Conservation (phyloP, 108 stramenopile species). For the Seminavis robusta region DNA sequence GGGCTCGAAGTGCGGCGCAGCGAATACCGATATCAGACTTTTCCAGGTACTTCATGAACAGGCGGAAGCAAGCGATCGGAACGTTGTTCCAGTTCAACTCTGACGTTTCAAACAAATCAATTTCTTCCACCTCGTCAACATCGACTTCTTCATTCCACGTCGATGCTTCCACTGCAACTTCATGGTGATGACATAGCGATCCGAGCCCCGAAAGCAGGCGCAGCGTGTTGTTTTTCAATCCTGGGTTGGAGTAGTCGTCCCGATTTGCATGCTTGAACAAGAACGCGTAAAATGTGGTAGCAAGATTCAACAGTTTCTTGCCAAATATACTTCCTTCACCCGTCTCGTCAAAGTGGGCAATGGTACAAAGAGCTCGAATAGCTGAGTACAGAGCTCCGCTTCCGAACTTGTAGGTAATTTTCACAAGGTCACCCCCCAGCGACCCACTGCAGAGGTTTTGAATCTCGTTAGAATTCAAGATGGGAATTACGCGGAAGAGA, state of each 20-base stretch:
- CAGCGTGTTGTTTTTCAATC: conserved; percentile 22
- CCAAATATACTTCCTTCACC: conserved; percentile 29
- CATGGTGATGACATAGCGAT: conserved; percentile 54
- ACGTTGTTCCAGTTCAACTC: conserved; percentile 34
- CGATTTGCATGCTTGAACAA: conserved; percentile 50
- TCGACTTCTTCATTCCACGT: conserved; percentile 18
- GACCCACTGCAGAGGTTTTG: conserved; percentile 35
- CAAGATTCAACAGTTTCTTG: conserved; percentile 48
- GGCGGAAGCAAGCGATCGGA: conserved; percentile 45
- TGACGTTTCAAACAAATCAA: not conserved
- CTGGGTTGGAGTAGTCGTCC: conserved; percentile 31
- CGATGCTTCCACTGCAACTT: conserved; percentile 1
- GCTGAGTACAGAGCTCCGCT: conserved; percentile 56
- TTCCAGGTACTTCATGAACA: conserved; percentile 54
- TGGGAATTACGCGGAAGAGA: conserved; percentile 35
- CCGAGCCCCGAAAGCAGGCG: conserved; percentile 68
- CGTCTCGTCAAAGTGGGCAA: conserved; percentile 46
- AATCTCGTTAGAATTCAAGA: conserved; percentile 44
- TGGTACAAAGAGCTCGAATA: conserved; percentile 54
- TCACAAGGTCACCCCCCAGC: conserved; percentile 60
- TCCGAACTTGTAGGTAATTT: conserved; percentile 70
- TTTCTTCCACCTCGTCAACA: conserved; percentile 1
- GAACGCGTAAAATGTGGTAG: conserved; percentile 69
- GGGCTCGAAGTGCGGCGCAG: conserved; percentile 66
- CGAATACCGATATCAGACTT: conserved; percentile 63